These are phyloP conservation scores for Hirsutella rhossiliensis DNA, from an alignment of 2,329 filamentous ascomycete species.

Conservation along the genomic window DNA sequence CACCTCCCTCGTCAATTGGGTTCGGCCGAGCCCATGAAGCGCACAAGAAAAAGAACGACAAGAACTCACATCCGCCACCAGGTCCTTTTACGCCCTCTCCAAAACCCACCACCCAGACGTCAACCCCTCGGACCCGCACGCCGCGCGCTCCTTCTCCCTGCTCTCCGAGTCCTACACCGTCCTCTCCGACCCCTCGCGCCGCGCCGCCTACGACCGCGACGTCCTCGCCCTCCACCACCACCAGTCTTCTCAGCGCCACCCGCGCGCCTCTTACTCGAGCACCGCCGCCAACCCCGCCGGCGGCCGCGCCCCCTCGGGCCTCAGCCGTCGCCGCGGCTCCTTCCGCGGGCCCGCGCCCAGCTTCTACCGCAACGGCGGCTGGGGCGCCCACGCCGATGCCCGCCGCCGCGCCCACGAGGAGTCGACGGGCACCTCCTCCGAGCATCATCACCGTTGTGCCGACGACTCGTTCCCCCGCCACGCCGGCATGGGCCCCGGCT, in stretches of 20 bases:
- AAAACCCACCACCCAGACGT: slow-evolving; percentile 88
- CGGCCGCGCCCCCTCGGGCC: slow-evolving; percentile 65
- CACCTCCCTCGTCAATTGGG: too few relatives aligned
- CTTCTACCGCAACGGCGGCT: slow-evolving; percentile 76
- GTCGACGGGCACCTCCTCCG: slow-evolving; percentile 13
- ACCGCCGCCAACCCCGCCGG: slow-evolving; percentile 35
- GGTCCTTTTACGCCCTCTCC: slow-evolving; percentile 80
- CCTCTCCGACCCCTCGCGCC: slow-evolving; percentile 61
- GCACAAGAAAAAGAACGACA: too few relatives aligned
- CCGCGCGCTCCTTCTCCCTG: slow-evolving; percentile 65
- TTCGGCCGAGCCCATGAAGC: too few relatives aligned
- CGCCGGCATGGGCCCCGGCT: slow-evolving; percentile 48
- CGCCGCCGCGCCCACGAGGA: slow-evolving; percentile 39
- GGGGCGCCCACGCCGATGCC: slow-evolving; percentile 54
- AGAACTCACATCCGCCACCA: slow-evolving; percentile 12
- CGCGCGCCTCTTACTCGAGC: slow-evolving; percentile 37
- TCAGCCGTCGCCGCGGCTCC: slow-evolving; percentile 61
- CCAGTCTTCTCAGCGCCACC: slow-evolving; percentile 21
- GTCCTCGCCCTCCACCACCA: slow-evolving; percentile 30
- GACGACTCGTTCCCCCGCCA: slow-evolving; percentile 6
- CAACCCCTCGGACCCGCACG: slow-evolving; percentile 63
- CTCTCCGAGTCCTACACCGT: slow-evolving; percentile 76
- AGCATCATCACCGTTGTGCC: slow-evolving; percentile 1
- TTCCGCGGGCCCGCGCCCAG: slow-evolving; percentile 82
- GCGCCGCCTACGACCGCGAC: slow-evolving; percentile 70